phyloP scores from a whole-genome alignment of 2,329 filamentous ascomycete species.

The Hypoxylon sp. region DNA sequence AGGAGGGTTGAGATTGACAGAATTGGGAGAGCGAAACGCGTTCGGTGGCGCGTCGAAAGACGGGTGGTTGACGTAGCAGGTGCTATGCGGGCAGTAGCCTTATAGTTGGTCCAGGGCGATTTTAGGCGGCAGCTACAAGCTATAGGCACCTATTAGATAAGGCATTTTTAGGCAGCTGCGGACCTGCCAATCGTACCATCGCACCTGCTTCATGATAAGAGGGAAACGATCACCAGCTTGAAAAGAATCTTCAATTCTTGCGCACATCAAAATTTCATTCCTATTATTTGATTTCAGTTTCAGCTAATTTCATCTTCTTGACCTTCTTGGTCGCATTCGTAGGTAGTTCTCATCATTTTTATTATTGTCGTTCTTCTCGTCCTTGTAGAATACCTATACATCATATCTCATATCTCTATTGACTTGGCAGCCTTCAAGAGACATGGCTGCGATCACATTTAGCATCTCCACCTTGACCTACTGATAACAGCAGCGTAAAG shows the following conservation, averaged over 20 bases:
- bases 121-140: conserved; percentile 9
- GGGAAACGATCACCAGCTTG: conserved; percentile 21
- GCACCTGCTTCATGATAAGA: conserved; percentile 1
- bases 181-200: not conserved
- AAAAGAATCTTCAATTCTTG: conserved; percentile 2
- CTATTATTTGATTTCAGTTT: conserved; percentile 4
- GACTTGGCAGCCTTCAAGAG: not conserved
- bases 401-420: not conserved
- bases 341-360: too few relatives aligned
- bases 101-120: not conserved
- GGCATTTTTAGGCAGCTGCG: not conserved
- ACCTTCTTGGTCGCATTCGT: too few relatives aligned
- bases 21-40: conserved; percentile 31
- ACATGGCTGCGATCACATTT: not conserved
- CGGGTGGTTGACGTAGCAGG: not conserved
- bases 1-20: conserved; percentile 8
- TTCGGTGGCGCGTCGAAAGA: conserved; percentile 15
- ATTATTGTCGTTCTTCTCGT: too few relatives aligned
- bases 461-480: not conserved
- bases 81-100: not conserved
- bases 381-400: not conserved
- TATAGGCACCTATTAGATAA: conserved; percentile 5
- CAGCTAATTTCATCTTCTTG: too few relatives aligned
- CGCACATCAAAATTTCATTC: conserved; percentile 14
- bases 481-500: not conserved